Evolutionary conservation across 495 filamentous ascomycete species (phyloP).

Genomic region (Neurospora sp.): DNA sequence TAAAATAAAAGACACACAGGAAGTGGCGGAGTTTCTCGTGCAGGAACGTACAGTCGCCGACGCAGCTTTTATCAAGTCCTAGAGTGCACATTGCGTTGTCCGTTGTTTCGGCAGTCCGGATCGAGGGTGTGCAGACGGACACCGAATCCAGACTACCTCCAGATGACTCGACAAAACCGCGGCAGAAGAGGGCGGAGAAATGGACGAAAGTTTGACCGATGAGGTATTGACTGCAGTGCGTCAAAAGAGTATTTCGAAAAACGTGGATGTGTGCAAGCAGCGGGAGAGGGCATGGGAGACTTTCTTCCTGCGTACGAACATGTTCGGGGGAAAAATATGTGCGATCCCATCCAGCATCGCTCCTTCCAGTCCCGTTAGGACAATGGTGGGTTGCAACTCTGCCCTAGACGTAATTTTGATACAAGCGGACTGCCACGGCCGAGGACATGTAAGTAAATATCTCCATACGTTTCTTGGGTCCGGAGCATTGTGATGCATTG

Average conservation of each 20-base stretch:
- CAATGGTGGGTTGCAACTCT: neutral
- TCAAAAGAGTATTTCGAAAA: neutral
- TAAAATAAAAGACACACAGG: neutral
- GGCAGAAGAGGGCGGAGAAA: neutral
- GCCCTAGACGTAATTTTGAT: neutral
- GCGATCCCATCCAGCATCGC: neutral
- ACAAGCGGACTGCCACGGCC: neutral
- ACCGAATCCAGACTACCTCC: neutral
- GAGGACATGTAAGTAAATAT: neutral
- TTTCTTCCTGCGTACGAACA: neutral
- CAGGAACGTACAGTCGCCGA: neutral
- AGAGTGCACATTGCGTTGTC: neutral
- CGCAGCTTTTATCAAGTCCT: neutral
- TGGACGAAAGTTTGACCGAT: no score
- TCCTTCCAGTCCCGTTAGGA: neutral
- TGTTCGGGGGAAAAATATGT: neutral
- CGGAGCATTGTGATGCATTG: neutral
- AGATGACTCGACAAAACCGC: neutral
- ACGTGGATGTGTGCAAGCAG: neutral
- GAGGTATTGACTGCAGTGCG: neutral
- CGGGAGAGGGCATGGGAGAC: neutral
- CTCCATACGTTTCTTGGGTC: neutral
- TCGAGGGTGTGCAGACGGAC: neutral
- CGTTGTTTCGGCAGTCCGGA: neutral
- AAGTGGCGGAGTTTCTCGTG: neutral